Conservation (phyloP, 2,329 filamentous ascomycete species). For the Alternaria arbusti region DNA sequence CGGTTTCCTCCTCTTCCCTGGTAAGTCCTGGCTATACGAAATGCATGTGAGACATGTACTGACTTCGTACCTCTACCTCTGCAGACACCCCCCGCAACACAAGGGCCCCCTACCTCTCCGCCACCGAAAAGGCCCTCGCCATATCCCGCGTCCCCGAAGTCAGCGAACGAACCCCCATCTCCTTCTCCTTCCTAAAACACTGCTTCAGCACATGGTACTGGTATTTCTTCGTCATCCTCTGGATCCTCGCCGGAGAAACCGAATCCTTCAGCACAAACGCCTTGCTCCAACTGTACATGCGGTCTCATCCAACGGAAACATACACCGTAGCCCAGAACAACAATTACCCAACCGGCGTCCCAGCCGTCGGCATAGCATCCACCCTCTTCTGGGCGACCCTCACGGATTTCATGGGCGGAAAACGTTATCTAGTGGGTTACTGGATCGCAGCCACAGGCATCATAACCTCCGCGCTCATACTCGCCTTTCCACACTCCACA, state of each 20-base stretch:
- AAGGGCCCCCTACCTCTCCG: constrained; percentile 51
- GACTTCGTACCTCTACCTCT: no score
- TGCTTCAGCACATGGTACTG: constrained; percentile 68
- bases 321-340: constrained; percentile 60
- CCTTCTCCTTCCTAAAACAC: constrained; percentile 58
- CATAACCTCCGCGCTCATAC: constrained; percentile 66
- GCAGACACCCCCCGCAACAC: constrained; percentile 51
- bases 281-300: constrained; percentile 61
- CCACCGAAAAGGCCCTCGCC: constrained; percentile 52
- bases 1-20: constrained; percentile 57
- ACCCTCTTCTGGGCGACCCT: constrained; percentile 74
- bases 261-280: constrained; percentile 73
- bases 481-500: constrained; percentile 60
- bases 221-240: constrained; percentile 71
- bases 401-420: constrained; percentile 69
- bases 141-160: constrained; percentile 54
- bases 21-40: no score
- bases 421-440: constrained; percentile 63
- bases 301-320: constrained; percentile 51
- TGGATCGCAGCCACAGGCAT: constrained; percentile 71
- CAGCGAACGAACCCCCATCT: constrained; percentile 54
- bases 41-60: no score
- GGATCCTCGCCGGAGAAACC: constrained; percentile 74
- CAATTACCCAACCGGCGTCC: constrained; percentile 61
- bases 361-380: constrained; percentile 59